Base-by-base conservation (phyloP, 129 eudicot species). In the Chrysanthemum seticuspe region DNA sequence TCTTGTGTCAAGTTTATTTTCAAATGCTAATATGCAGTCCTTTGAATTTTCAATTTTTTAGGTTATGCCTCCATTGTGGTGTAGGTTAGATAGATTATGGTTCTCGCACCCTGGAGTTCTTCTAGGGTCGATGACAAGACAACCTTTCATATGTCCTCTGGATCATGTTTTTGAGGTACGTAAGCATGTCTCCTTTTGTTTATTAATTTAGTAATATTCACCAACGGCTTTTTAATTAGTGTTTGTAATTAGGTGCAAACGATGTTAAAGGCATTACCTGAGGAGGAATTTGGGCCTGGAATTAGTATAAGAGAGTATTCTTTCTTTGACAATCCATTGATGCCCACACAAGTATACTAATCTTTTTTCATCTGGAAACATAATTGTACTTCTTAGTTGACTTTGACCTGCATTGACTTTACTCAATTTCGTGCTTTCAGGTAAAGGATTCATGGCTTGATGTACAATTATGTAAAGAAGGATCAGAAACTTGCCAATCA, bases 71-170 rank as follows among this genome's bases (percentile, higher is more conserved):
- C 97, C 89, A 66, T 60, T 93, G 55, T 93, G 98, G 98, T 93
- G 98, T 96, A 87, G 98, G 90, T 83, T 93, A 82, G 98, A 93
- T 88, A 84, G 98, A 83, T 83, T 93, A 76, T 93, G 98, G 98
- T 93, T 89, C 78, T 86, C 91, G 59, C 98, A 93, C 87, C 98
- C 98, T 60, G 98, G 97, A 70, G 76, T 86, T 71, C 76, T 93
- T 65, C 50, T n/a, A 52, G 97, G 97, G 71, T 70, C 96, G 9
- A 75, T 93, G 87, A 90, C 98, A 48, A 82, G 92, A 80, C 96
- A 90, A 40, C 98, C 97, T 18, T 89, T 93, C 74, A 23, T 93
- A 23, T 93, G 98, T 62, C 98, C 97, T 70, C 65, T 93, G 82
- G 97, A 90, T 82, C 98, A 90, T 76, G 98, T 90, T 29, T 93